phyloP scores from a whole-genome alignment of 2,329 filamentous ascomycete species.

The Pseudocercospora vitis region DNA sequence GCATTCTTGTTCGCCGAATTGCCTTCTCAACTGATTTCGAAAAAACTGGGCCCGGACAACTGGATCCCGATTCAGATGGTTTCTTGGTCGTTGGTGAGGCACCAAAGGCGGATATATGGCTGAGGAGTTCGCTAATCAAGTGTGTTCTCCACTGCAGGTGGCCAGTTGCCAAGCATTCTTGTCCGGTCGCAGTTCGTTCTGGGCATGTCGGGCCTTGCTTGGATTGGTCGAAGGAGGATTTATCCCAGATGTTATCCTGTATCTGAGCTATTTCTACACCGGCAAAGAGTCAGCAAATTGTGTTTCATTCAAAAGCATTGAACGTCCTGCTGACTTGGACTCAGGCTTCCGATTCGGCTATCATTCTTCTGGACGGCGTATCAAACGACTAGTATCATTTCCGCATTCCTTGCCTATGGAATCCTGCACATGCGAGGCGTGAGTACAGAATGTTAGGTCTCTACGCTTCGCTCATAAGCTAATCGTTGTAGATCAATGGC shows the following conservation, averaged over 20 bases:
- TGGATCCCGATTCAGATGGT: conserved; percentile 51
- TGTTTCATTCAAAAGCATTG: not conserved
- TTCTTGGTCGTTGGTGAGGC: conserved; percentile 42
- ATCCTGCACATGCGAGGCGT: conserved; percentile 50
- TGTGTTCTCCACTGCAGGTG: no score
- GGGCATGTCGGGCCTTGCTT: conserved; percentile 42
- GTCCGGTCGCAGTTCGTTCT: conserved; percentile 40
- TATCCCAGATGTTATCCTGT: conserved; percentile 64
- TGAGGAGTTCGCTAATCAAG: no score
- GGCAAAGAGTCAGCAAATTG: conserved; percentile 53
- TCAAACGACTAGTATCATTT: conserved; percentile 56
- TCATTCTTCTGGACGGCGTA: conserved; percentile 70
- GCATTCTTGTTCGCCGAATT: conserved; percentile 67
- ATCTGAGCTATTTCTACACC: conserved; percentile 72
- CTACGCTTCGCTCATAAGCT: not conserved
- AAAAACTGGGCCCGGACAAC: conserved; percentile 47
- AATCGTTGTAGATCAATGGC: conserved; percentile 40
- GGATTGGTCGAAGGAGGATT: conserved; percentile 52
- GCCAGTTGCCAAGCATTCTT: conserved; percentile 39
- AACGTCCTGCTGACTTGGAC: not conserved
- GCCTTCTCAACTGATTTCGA: conserved; percentile 44
- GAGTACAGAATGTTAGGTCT: not conserved
- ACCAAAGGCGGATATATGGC: no score
- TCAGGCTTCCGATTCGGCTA: conserved; percentile 61
- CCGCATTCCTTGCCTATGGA: conserved; percentile 58